These are phyloP conservation scores for Marsdenia floribunda DNA, from an alignment of 257 asterid genomes.

Conservation along the genomic window DNA sequence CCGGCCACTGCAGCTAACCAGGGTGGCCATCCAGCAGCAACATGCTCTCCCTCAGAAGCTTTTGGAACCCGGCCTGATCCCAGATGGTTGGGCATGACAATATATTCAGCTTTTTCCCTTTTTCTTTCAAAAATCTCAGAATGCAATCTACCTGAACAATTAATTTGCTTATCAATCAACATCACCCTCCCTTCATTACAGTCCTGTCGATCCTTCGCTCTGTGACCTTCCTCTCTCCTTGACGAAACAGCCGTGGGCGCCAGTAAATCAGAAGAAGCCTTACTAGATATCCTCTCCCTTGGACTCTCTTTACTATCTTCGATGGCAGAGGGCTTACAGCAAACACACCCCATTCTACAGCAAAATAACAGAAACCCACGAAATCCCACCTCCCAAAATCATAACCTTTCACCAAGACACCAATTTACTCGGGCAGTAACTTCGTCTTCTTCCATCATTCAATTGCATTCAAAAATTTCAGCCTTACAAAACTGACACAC, in stretches of 20 bases:
- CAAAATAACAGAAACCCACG: slow-evolving; percentile 30
- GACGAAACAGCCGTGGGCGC: slow-evolving; percentile 49
- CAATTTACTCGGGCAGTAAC: slow-evolving; percentile 29
- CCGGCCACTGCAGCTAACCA: slow-evolving; percentile 96
- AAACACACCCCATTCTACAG: slow-evolving; percentile 65
- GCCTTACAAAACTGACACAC: slow-evolving; percentile 13
- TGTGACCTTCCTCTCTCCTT: slow-evolving; percentile 51
- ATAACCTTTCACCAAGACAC: slow-evolving; percentile 21
- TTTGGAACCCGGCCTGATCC: slow-evolving; percentile 48
- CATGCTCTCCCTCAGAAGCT: slow-evolving; percentile 73
- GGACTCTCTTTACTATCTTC: slow-evolving; percentile 73
- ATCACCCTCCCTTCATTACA: slow-evolving; percentile 50
- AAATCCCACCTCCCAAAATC: slow-evolving; percentile 41
- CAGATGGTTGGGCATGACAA: slow-evolving; percentile 41
- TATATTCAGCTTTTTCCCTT: slow-evolving; percentile 55
- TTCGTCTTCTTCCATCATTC: slow-evolving; percentile 43
- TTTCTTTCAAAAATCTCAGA: slow-evolving; percentile 60
- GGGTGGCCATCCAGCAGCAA: slow-evolving; percentile 97
- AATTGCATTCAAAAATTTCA: slow-evolving; percentile 20
- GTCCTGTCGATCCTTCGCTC: slow-evolving; percentile 57
- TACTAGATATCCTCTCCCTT: slow-evolving; percentile 56
- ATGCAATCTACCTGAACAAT: slow-evolving; percentile 53
- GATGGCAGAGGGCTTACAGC: slow-evolving; percentile 76
- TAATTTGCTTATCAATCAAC: slow-evolving; percentile 56
- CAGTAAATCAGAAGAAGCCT: slow-evolving; percentile 43